phyloP scores from a whole-genome alignment of 306 rosid species.

The Cajanus cajan region DNA sequence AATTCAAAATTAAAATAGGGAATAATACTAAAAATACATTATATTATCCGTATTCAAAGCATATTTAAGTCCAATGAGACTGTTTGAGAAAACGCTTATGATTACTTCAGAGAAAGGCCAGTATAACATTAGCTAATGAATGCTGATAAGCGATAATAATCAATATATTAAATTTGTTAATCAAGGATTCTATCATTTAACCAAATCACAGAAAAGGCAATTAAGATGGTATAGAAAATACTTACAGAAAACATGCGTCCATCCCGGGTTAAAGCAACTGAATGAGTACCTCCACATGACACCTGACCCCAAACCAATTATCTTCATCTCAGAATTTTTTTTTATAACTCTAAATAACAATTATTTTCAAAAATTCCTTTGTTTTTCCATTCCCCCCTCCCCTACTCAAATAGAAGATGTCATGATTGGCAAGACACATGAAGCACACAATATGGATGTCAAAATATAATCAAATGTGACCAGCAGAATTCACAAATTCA shows the following conservation, averaged over 20 bases:
- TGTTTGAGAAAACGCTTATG: too few species aligned
- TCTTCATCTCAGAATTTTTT: not conserved
- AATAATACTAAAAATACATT: not conserved
- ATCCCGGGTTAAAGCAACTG: slow-evolving; percentile 81
- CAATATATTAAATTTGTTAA: not conserved
- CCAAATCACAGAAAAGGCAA: slow-evolving; percentile 9
- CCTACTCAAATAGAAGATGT: not conserved
- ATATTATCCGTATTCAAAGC: not conserved
- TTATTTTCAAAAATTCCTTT: not conserved
- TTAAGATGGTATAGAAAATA: not conserved
- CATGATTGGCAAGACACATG: not conserved
- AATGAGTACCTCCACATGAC: slow-evolving; percentile 98
- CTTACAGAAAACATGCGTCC: slow-evolving; percentile 91
- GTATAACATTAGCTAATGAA: not conserved
- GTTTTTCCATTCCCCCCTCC: not conserved
- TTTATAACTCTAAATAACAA: not conserved
- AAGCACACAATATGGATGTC: not conserved
- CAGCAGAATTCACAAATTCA: not conserved
- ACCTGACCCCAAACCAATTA: slow-evolving; percentile 48
- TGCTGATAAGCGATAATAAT: not conserved
- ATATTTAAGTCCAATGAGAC: not conserved
- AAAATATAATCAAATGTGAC: not conserved
- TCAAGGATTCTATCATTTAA: not conserved
- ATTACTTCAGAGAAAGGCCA: not conserved
- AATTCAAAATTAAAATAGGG: not conserved